Evolutionary conservation across 2,329 filamentous ascomycete genomes (phyloP).

Genomic region (Colletotrichum sp.): DNA sequence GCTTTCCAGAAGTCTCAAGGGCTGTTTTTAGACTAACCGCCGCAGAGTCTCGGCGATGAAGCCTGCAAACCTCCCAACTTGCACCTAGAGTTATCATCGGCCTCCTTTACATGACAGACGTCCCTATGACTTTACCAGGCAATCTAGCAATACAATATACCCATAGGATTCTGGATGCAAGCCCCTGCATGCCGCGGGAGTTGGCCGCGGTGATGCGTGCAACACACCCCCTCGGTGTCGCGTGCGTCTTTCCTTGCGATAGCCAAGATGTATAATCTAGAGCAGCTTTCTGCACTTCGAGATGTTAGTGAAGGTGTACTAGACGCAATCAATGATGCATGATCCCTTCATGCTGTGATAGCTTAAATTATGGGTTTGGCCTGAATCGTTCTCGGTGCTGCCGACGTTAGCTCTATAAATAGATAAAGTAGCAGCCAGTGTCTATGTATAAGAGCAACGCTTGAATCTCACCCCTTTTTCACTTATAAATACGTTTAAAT

Average conservation of each 20-base stretch:
- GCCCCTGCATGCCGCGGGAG: background rate
- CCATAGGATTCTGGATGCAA: background rate
- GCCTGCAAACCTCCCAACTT: rapidly evolving
- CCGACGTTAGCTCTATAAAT: background rate
- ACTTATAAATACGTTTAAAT: background rate
- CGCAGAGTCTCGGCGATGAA: background rate
- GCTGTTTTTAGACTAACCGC: background rate
- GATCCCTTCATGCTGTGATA: background rate
- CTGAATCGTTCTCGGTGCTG: background rate
- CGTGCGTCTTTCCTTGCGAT: background rate
- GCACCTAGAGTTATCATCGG: rapidly evolving
- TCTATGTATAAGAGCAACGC: background rate
- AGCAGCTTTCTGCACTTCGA: background rate
- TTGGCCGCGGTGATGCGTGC: background rate
- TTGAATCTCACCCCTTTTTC: background rate
- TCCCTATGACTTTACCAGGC: background rate
- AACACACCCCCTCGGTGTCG: background rate
- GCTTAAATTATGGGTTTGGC: background rate
- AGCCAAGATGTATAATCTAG: background rate
- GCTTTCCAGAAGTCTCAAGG: background rate
- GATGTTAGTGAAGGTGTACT: background rate
- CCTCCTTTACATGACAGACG: background rate
- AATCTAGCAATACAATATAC: background rate
- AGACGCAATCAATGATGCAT: background rate
- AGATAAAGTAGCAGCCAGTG: background rate